Conservation (phyloP, 106 monocot species). For the Dioscorea alata region DNA sequence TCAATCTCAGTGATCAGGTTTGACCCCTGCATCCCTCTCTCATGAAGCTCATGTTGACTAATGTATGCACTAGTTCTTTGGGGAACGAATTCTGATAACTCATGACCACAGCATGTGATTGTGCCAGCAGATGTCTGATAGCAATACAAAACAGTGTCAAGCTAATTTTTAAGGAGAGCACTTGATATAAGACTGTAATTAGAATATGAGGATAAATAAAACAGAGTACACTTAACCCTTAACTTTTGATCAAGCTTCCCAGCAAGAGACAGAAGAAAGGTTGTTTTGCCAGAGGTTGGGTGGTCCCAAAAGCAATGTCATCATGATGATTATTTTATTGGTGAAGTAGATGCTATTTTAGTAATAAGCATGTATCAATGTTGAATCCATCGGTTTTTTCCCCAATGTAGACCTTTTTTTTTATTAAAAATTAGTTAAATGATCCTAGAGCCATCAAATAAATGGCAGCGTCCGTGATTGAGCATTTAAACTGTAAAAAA, state of each 20-base stretch:
- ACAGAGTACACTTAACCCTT: conserved; percentile 4
- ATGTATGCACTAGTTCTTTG: conserved; percentile 88
- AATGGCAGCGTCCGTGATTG: no score
- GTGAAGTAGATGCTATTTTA: background rate
- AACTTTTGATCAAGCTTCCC: conserved; percentile 71
- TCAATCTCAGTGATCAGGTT: conserved; percentile 89
- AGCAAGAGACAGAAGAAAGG: conserved; percentile 64
- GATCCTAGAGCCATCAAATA: no score
- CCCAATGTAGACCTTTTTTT: no score
- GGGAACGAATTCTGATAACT: conserved; percentile 68
- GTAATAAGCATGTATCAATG: no score
- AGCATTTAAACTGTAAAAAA: no score
- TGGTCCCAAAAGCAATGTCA: conserved; percentile 95
- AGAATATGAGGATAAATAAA: background rate
- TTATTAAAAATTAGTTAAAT: no score
- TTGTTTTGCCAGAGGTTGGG: conserved; percentile 82
- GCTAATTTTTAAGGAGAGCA: no score
- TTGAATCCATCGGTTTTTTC: no score
- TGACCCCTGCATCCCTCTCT: conserved; percentile 71
- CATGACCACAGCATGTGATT: conserved; percentile 82
- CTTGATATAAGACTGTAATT: no score
- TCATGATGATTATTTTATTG: conserved; percentile 39
- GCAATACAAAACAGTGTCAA: background rate
- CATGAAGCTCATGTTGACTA: conserved; percentile 82
- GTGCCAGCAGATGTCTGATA: conserved; percentile 66